A percentile compares a stretch with the other conserved stretches of the same genome.
Conservation (phyloP, 805 yeast genomes). For the Hanseniaspora hatyaiensis region DNA sequence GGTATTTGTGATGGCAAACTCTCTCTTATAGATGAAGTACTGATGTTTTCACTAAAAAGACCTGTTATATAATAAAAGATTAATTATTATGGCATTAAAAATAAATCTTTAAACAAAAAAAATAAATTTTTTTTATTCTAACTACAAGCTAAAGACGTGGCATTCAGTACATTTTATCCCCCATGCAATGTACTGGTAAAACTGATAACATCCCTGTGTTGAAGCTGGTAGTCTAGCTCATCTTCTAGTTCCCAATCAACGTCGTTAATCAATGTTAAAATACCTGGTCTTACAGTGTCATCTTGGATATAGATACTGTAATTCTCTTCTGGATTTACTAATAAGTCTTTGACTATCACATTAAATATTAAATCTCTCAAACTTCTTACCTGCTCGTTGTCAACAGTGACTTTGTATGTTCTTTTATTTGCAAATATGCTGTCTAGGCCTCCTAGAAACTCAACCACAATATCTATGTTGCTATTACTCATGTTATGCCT, state of each 20-base stretch:
- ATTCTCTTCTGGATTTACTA: slow-evolving; percentile 52
- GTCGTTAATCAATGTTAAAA: slow-evolving; percentile 80
- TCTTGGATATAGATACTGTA: slow-evolving; percentile 69
- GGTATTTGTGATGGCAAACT: too few species aligned
- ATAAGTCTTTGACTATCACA: slow-evolving; percentile 37
- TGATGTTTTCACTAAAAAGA: too few species aligned
- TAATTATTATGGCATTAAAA: too few species aligned
- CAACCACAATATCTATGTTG: slow-evolving; percentile 23
- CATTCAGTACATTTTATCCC: too few species aligned
- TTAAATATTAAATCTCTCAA: slow-evolving; percentile 41
- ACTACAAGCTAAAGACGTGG: too few species aligned
- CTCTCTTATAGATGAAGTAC: too few species aligned
- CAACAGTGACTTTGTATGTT: slow-evolving; percentile 39
- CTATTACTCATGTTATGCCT: slow-evolving; percentile 3
- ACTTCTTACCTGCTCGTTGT: slow-evolving; percentile 27
- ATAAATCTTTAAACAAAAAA: too few species aligned
- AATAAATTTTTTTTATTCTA: too few species aligned
- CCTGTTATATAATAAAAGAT: too few species aligned
- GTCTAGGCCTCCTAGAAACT: slow-evolving; percentile 70
- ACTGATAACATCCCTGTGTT: slow-evolving; percentile 63
- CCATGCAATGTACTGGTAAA: slow-evolving; percentile 94
- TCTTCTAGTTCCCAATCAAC: slow-evolving; percentile 96
- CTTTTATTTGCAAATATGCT: slow-evolving; percentile 54
- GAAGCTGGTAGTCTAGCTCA: slow-evolving; percentile 66
- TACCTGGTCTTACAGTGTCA: slow-evolving; percentile 79